phyloP scores from a whole-genome alignment of 2,329 filamentous ascomycete species.

The Fusarium luffae region DNA sequence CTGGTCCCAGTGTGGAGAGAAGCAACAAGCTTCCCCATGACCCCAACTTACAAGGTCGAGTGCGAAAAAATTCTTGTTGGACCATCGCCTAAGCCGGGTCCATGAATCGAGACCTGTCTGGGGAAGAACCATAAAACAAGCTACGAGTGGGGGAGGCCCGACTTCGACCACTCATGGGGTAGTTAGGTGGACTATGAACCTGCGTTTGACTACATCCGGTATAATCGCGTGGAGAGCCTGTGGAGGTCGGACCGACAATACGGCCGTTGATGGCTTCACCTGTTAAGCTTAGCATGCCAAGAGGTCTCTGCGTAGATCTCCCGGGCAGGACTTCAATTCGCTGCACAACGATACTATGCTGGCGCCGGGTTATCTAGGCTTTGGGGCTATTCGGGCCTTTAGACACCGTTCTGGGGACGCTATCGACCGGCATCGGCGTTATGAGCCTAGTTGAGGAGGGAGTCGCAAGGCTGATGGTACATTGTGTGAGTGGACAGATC shows the following conservation, averaged over 20 bases:
- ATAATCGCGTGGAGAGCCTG: constrained; percentile 14
- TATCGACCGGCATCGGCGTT: constrained; percentile 29
- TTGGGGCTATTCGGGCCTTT: constrained; percentile 28
- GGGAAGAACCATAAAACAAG: constrained; percentile 40
- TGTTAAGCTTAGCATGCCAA: constrained; percentile 26
- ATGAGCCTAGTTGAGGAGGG: constrained; percentile 12
- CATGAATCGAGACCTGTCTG: constrained; percentile 24
- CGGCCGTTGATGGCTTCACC: constrained; percentile 18
- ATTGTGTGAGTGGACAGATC: not conserved
- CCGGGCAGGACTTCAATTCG: constrained; percentile 1
- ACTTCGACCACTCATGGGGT: not conserved
- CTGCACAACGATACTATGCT: not conserved
- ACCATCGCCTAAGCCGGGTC: constrained; percentile 16
- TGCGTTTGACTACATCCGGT: not conserved
- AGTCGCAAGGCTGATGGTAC: constrained; percentile 7
- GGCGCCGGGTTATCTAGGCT: not conserved
- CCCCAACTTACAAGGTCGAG: not conserved
- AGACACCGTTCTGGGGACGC: not conserved
- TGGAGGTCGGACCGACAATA: constrained; percentile 31
- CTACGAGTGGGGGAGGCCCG: constrained; percentile 9
- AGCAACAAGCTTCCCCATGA: constrained; percentile 17
- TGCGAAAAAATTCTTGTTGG: constrained; percentile 21
- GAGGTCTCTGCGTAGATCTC: constrained; percentile 18
- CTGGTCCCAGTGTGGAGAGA: constrained; percentile 9
- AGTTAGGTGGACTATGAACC: not conserved